These are phyloP conservation scores for Bertia moriformis DNA, from an alignment of 2,329 filamentous ascomycete genomes.

Conservation along the genomic window DNA sequence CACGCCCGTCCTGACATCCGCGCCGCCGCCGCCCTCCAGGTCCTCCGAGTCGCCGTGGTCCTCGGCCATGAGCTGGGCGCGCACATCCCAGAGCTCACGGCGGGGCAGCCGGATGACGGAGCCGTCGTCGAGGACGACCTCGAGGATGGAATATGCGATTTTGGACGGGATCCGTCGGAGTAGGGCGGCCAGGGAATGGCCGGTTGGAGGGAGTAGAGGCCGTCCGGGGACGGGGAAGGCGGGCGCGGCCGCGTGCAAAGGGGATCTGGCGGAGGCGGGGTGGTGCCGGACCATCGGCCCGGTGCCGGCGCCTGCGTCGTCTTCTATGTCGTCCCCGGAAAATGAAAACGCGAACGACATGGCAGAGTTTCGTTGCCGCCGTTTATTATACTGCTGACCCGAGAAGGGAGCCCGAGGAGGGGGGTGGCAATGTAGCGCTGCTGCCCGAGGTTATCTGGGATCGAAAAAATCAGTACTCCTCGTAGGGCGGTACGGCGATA, in stretches of 20 bases:
- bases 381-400: too few relatives aligned
- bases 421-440: too few relatives aligned
- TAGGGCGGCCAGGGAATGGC: constrained; percentile 33
- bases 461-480: too few relatives aligned
- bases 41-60: constrained; percentile 28
- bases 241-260: constrained; percentile 12
- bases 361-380: too few relatives aligned
- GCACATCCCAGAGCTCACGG: constrained; percentile 68
- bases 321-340: constrained; percentile 49
- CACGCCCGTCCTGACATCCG: constrained; percentile 67
- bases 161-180: constrained; percentile 55
- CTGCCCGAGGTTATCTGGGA: too few relatives aligned
- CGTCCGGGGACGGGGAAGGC: constrained; percentile 51
- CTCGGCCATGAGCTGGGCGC: constrained; percentile 67
- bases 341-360: constrained; percentile 33
- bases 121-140: constrained; percentile 43
- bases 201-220: constrained; percentile 37
- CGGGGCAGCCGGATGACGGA: constrained; percentile 42
- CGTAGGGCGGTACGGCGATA: too few relatives aligned
- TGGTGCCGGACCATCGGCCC: constrained; percentile 14
- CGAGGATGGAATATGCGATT: constrained; percentile 52
- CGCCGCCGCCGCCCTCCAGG: constrained; percentile 39
- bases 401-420: too few relatives aligned
- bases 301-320: too few relatives aligned
- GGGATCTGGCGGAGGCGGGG: constrained; percentile 6